Evolutionary conservation across 139 green algal genomes (phyloP).

Genomic region (Chlamydomonas sp.): DNA sequence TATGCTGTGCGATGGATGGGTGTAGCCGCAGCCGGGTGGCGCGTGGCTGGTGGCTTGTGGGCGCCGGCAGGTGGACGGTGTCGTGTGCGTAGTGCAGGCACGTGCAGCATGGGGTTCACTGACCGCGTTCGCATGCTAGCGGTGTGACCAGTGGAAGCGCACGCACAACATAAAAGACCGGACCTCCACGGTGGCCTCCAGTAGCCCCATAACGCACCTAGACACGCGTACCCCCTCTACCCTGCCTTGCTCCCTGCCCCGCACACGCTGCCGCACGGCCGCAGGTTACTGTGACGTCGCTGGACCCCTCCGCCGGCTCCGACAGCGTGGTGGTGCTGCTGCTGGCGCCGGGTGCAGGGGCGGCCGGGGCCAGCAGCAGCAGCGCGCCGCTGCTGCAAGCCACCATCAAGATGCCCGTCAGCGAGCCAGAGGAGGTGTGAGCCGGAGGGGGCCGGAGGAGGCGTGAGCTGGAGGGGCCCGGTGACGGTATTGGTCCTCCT

Average conservation of each 20-base stretch:
- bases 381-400: slow-evolving; percentile 62
- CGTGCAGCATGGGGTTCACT: no score
- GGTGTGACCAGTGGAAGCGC: not conserved
- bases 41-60: not conserved
- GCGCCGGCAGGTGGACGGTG: no score
- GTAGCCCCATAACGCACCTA: not conserved
- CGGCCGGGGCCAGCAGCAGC: slow-evolving; percentile 6
- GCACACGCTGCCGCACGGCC: not conserved
- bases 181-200: no score
- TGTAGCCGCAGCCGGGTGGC: not conserved
- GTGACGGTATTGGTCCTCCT: no score
- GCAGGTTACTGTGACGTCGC: slow-evolving; percentile 57
- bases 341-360: slow-evolving; percentile 11
- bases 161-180: no score
- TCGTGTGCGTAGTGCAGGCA: no score
- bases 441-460: not conserved
- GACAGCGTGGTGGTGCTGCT: slow-evolving; percentile 61
- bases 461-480: no score
- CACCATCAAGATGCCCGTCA: slow-evolving; percentile 64
- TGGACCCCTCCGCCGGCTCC: slow-evolving; percentile 47
- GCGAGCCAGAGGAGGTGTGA: slow-evolving; percentile 60
- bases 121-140: not conserved
- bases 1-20: not conserved
- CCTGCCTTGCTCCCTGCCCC: not conserved
- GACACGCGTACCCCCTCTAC: not conserved